Evolutionary conservation across 495 filamentous ascomycete genomes (phyloP), one percentile per base, ranked within the genome.

Genomic region (Aspergillus carlsbadensis): DNA sequence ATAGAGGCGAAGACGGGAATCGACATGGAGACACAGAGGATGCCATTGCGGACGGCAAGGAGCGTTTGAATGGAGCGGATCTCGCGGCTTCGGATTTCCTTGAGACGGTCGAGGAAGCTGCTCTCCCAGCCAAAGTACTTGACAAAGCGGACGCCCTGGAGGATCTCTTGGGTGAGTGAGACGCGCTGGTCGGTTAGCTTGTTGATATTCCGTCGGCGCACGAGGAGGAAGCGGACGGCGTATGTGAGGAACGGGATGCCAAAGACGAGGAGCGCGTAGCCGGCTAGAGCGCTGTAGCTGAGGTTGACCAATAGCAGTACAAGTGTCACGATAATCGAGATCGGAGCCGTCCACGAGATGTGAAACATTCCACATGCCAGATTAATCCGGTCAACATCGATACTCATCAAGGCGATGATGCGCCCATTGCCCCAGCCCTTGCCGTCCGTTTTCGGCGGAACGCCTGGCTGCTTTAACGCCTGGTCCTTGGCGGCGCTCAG

Each of bases 61-160:
- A 98, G 69, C 13, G 90, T 73, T 62, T 95, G 91, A 48, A 96
- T 90, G 5, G 85, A 81, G 11, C 75, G 69, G 61, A 98, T 89
- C 66, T 98, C 93, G 41, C 78, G 78, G 26, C 73, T 75, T 42
- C 93, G 84, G 49, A 93, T 87, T 17, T 84, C 77, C 45, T 80
- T 77, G 10, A 98, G 76, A 15, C 91, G 83, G n/a, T 79, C 75
- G 5, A 96, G 74, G 67, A 98, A 98, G 43, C 86, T 85, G 33
- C 79, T 84, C 64, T 98, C 93, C 93, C 93, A 98, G 7, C 90
- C 93, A 66, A 96, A 97, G 71, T 82, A 96, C 69, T 98, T 98
- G 68, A 98, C 92, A 63, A 98, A 97, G 15, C 91, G 82, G 42
- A 96, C 92, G 1, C 88, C 88, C 56, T 91, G 87, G 18, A 98